These are phyloP conservation scores for Blastobotrys persicus DNA, from an alignment of 1,139 yeast species.

Conservation along the genomic window DNA sequence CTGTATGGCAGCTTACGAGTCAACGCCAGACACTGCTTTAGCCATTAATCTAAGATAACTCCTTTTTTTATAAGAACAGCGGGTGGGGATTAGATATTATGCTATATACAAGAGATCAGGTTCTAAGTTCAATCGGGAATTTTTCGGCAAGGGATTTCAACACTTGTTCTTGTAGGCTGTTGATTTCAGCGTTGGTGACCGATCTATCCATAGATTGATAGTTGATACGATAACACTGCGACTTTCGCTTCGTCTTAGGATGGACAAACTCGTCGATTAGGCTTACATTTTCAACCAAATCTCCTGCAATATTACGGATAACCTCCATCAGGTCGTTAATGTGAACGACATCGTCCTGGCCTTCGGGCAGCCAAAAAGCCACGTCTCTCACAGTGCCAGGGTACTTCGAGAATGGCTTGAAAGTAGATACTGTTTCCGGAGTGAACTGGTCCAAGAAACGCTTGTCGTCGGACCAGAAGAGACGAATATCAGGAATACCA, in stretches of 20 bases:
- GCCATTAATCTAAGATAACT: too few relatives aligned
- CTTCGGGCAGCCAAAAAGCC: constrained; percentile 78
- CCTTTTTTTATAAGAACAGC: too few relatives aligned
- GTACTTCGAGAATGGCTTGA: constrained; percentile 85
- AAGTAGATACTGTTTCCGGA: constrained; percentile 62
- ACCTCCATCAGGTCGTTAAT: constrained; percentile 93
- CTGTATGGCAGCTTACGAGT: too few relatives aligned
- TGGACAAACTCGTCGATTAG: constrained; percentile 79
- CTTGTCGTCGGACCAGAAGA: constrained; percentile 86
- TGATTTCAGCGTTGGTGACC: constrained; percentile 77
- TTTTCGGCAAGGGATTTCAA: constrained; percentile 51
- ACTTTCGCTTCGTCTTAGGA: constrained; percentile 72
- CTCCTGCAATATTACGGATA: constrained; percentile 78
- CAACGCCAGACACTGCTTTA: too few relatives aligned
- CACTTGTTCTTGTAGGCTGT: constrained; percentile 63
- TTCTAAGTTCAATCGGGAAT: constrained; percentile 61
- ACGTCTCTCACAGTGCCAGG: constrained; percentile 87
- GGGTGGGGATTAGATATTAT: too few relatives aligned
- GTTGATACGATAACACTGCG: constrained; percentile 85
- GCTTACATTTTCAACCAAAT: constrained; percentile 80
- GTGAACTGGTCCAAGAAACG: constrained; percentile 73
- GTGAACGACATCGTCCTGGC: constrained; percentile 48
- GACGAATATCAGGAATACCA: constrained; percentile 91
- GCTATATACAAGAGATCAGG: background rate
- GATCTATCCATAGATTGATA: constrained; percentile 96